Evolutionary conservation across 441 rosid species (phyloP), one percentile per base, ranked within the genome.

Genomic region (Sinapis alba): DNA sequence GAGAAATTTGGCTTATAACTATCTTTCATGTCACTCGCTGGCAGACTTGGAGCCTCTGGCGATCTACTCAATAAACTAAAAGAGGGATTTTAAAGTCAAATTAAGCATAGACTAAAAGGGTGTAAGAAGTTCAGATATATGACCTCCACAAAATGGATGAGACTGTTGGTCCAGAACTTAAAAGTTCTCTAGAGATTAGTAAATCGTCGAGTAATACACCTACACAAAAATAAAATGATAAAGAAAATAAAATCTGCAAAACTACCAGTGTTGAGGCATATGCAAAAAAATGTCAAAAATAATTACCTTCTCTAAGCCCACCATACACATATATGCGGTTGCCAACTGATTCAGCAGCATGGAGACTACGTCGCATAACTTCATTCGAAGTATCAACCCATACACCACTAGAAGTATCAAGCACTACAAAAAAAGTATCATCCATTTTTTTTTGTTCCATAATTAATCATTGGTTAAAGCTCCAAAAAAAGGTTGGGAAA

Each of bases 291-390:
- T n/a, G 41, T 34, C 41, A 32, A 2, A 15, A 10, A 61, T 6
- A 3, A 50, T 79, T 83, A 93, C 98, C 97, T 84, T 90, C 91
- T 83, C 82, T 85, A 15, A 88, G 82, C 72, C 97, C 99, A 78
- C 98, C 98, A 24, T 87, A 71, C 58, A 86, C 79, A 81, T 91
- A 92, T 69, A 92, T 79, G 59, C 83, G 84, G 71, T 69, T 85
- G 56, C 95, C 97, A 78, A 89, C 78, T 51, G 91, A 87, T 21
- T 92, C 93, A 81, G 95, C 79, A 59, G 94, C 97, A 84, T 95
- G 99, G 71, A 88, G 93, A 76, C 86, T 86, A 47, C 98, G 94
- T 38, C 84, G 89, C 92, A 90, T 84, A 81, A 82, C 81, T 78
- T 89, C 83, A 82, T 90, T 92, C 4, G n/a, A 36, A 53, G 15